phyloP scores from a whole-genome alignment of 306 rosid species.

The Castanopsis chinensis region DNA sequence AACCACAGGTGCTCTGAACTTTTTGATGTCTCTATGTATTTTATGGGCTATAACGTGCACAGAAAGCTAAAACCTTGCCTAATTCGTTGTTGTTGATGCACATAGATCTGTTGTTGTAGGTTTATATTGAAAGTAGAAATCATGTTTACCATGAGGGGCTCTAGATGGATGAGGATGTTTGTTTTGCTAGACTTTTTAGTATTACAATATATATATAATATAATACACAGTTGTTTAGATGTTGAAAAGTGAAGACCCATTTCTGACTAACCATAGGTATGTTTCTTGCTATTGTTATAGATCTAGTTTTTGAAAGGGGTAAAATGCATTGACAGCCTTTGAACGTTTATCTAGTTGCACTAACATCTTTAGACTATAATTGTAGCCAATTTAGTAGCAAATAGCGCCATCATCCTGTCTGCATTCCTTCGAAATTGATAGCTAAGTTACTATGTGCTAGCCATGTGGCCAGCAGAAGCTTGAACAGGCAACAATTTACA shows the following conservation, averaged over 20 bases:
- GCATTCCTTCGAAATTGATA: too few relatives aligned
- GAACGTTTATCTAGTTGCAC: too few relatives aligned
- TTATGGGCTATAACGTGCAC: conserved; percentile 15
- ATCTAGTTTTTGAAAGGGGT: background rate
- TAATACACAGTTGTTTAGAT: conserved; percentile 41
- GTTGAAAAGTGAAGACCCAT: conserved; percentile 27
- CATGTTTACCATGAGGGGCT: conserved; percentile 27
- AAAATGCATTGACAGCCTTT: background rate
- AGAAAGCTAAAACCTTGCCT: conserved; percentile 26
- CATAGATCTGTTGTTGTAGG: conserved; percentile 5
- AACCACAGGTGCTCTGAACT: background rate
- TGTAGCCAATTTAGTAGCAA: too few relatives aligned
- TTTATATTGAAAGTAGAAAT: conserved; percentile 22
- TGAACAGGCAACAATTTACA: too few relatives aligned
- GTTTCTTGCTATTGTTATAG: conserved; percentile 23
- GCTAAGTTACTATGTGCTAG: too few relatives aligned
- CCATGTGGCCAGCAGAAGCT: too few relatives aligned
- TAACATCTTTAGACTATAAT: too few relatives aligned
- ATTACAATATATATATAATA: conserved; percentile 33
- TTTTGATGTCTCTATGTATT: conserved; percentile 14
- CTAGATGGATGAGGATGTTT: conserved; percentile 34
- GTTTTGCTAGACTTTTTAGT: conserved; percentile 30
- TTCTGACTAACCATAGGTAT: conserved; percentile 22
- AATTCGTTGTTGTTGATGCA: conserved; percentile 13
- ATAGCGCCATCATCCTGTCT: too few relatives aligned